These are phyloP conservation scores for Hondaea fermentalgiana DNA, from an alignment of 108 stramenopile species.

Conservation along the genomic window DNA sequence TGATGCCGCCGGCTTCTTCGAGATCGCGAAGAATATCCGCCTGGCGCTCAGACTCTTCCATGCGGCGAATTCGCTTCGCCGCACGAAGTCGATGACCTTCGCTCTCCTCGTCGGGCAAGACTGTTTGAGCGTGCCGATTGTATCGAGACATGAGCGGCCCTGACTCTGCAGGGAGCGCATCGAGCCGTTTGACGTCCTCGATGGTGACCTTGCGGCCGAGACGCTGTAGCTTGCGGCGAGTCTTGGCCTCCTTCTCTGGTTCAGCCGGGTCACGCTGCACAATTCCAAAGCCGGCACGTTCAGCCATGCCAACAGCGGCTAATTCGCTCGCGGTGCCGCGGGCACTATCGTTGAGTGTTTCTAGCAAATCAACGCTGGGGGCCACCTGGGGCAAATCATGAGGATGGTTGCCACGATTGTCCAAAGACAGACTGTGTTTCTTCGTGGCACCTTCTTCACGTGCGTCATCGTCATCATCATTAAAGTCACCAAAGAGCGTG, in stretches of 20 bases:
- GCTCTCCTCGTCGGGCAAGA: not conserved
- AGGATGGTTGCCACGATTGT: not conserved
- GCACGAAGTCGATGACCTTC: not conserved
- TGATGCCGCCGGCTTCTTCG: not conserved
- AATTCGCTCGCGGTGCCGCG: not conserved
- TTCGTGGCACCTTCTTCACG: not conserved
- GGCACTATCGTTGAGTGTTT: not conserved
- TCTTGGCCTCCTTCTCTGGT: not conserved
- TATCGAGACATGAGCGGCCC: not conserved
- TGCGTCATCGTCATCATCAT: not conserved
- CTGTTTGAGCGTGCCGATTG: not conserved
- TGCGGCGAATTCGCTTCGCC: not conserved
- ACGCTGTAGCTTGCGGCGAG: not conserved
- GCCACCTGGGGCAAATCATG: not conserved
- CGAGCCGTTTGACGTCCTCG: not conserved
- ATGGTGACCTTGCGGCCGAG: not conserved
- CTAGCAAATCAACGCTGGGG: not conserved
- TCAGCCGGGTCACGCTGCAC: not conserved
- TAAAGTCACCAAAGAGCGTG: not conserved
- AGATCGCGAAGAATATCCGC: not conserved
- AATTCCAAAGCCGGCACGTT: not conserved
- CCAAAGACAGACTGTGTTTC: not conserved
- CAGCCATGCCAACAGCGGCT: conserved; percentile 3
- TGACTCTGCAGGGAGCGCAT: not conserved
- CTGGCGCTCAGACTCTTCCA: not conserved